These are phyloP conservation scores for Scleromitrula shiraiana DNA, from an alignment of 2,329 filamentous ascomycete genomes.

Conservation along the genomic window DNA sequence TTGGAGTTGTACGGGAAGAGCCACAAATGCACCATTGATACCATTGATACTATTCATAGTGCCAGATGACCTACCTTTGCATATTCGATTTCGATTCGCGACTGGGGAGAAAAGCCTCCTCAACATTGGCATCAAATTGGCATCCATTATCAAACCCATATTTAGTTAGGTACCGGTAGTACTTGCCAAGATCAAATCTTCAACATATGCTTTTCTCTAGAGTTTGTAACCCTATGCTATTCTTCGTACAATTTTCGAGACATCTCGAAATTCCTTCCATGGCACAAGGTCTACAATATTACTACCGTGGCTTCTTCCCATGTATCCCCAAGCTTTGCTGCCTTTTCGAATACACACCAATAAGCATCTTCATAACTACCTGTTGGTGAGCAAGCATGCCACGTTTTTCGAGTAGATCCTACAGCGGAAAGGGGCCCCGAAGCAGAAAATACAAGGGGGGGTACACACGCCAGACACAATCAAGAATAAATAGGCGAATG, in stretches of 20 bases:
- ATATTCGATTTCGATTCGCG: conserved; percentile 6
- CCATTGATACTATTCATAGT: conserved; percentile 6
- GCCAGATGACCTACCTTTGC: background rate
- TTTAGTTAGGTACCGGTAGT: background rate
- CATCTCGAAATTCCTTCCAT: conserved; percentile 2
- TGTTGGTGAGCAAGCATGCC: conserved; percentile 9
- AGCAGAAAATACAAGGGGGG: no score
- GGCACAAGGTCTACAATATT: background rate
- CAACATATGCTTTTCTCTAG: background rate
- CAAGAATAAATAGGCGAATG: conserved; percentile 3
- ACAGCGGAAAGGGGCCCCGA: background rate
- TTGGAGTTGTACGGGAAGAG: conserved; percentile 2
- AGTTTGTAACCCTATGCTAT: conserved; percentile 1
- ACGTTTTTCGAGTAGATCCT: conserved; percentile 6
- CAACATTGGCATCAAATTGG: background rate
- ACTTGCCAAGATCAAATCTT: conserved; percentile 1
- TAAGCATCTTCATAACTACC: background rate
- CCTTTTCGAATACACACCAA: background rate
- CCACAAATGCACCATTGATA: background rate
- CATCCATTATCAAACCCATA: background rate
- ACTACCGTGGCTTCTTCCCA: background rate
- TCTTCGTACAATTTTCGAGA: conserved; percentile 1
- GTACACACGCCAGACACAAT: conserved; percentile 1
- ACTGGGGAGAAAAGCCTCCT: conserved; percentile 1
- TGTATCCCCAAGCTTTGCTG: conserved; percentile 1